phyloP scores from a whole-genome alignment of 2,329 filamentous ascomycete genomes.

The Claviceps humidiphila region DNA sequence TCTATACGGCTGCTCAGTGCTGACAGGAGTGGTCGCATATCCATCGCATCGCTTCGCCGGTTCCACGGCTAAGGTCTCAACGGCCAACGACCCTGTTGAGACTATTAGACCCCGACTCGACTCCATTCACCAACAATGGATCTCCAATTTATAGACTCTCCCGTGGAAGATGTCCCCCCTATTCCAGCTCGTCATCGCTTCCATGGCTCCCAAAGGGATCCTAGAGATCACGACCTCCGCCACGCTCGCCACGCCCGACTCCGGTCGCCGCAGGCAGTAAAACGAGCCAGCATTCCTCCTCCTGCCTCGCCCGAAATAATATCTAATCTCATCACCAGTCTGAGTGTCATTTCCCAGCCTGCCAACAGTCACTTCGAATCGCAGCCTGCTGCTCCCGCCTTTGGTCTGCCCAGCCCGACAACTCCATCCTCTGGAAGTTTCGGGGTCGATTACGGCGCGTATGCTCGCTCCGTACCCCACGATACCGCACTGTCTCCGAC shows the following conservation, averaged over 20 bases:
- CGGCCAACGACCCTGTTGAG: neutral
- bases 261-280: constrained; percentile 5
- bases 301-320: constrained; percentile 57
- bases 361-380: constrained; percentile 58
- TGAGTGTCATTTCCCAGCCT: constrained; percentile 54
- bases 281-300: constrained; percentile 16
- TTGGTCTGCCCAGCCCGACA: constrained; percentile 26
- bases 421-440: constrained; percentile 38
- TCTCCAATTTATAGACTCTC: constrained; percentile 5
- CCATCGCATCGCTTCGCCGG: neutral
- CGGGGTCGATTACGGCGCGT: constrained; percentile 62
- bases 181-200: constrained; percentile 15
- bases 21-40: neutral
- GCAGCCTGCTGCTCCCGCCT: constrained; percentile 27
- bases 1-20: neutral
- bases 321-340: constrained; percentile 54
- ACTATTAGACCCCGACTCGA: neutral
- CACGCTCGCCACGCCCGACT: constrained; percentile 6
- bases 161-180: constrained; percentile 16
- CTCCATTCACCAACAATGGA: constrained; percentile 12
- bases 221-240: constrained; percentile 2
- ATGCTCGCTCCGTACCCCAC: constrained; percentile 37
- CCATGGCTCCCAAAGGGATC: neutral
- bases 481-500: constrained; percentile 32
- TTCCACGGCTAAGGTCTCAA: neutral